Conservation (phyloP, 2,329 filamentous ascomycete species). For the Hirsutella minnesotensis region DNA sequence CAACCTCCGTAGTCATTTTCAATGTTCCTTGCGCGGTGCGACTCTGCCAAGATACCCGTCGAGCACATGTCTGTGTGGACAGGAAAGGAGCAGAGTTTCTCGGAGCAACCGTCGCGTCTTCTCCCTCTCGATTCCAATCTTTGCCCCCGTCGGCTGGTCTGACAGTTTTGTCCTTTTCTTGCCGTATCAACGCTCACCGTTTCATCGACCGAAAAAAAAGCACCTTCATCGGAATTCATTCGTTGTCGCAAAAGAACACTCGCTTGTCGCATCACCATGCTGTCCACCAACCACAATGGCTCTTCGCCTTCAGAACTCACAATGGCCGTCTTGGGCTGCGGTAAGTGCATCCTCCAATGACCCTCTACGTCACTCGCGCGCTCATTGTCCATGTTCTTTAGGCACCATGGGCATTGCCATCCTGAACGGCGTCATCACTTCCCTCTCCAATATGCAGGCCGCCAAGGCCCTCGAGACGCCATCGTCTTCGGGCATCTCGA, state of each 20-base stretch:
- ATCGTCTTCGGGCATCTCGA: slow-evolving; percentile 27
- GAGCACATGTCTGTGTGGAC: too few relatives aligned
- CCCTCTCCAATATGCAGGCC: slow-evolving; percentile 43
- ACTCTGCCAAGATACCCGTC: too few relatives aligned
- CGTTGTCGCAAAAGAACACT: background rate
- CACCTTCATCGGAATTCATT: too few relatives aligned
- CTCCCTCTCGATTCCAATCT: too few relatives aligned
- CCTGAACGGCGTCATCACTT: slow-evolving; percentile 65
- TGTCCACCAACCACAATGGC: slow-evolving; percentile 22
- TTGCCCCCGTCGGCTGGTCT: too few relatives aligned
- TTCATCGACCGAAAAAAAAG: too few relatives aligned
- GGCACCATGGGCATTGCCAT: slow-evolving; percentile 82
- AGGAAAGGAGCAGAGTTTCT: too few relatives aligned
- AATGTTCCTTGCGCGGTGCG: too few relatives aligned
- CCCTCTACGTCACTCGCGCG: background rate
- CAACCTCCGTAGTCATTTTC: too few relatives aligned
- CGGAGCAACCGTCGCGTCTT: too few relatives aligned
- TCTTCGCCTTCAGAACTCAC: slow-evolving; percentile 42
- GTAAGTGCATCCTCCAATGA: slow-evolving; percentile 32
- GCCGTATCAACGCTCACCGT: background rate
- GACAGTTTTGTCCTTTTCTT: too few relatives aligned
- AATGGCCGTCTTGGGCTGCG: slow-evolving; percentile 71
- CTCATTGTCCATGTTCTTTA: background rate
- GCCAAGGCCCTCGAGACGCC: slow-evolving; percentile 31
- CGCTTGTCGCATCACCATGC: slow-evolving; percentile 12